Percentiles rank a stretch among this genome's conserved stretches.
phyloP scores from a whole-genome alignment of 1,284 basidiomycete genomes.

The Heterobasidion occidentale region DNA sequence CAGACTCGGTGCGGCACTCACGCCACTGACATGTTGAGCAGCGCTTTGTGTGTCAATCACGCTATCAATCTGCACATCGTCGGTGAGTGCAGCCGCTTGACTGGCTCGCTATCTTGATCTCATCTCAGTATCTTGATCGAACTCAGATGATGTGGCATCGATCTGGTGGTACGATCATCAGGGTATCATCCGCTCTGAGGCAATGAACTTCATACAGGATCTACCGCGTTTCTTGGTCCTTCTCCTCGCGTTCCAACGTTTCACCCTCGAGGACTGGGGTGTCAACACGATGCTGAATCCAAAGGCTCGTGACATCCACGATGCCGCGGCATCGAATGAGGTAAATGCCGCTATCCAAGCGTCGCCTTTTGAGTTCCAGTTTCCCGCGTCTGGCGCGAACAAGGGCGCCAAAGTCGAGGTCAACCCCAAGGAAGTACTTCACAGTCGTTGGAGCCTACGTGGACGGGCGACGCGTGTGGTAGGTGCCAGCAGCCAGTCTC shows the following conservation, averaged over 20 bases:
- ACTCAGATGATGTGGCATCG: not conserved
- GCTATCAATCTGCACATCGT: not conserved
- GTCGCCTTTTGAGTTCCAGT: not conserved
- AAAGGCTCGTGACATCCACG: not conserved
- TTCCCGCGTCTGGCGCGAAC: not conserved
- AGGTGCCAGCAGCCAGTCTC: not conserved
- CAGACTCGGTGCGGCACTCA: not conserved
- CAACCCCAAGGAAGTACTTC: not conserved
- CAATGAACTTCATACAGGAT: constrained; percentile 3
- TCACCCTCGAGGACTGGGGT: constrained; percentile 2
- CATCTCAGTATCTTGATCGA: not conserved
- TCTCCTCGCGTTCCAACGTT: constrained; percentile 1
- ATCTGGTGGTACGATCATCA: constrained; percentile 4
- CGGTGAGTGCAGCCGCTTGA: not conserved
- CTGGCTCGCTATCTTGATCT: not conserved
- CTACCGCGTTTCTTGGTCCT: constrained; percentile 1
- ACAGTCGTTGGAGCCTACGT: not conserved
- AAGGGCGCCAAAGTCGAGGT: not conserved
- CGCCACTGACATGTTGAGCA: not conserved
- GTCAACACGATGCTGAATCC: not conserved
- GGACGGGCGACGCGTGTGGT: not conserved
- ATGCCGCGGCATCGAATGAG: not conserved
- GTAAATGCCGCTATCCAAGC: not conserved
- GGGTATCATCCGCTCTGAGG: not conserved
- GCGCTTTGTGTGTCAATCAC: not conserved